These are phyloP conservation scores for Pythium rhizo-oryzae DNA, from an alignment of 352 stramenopile species.

Conservation along the genomic window DNA sequence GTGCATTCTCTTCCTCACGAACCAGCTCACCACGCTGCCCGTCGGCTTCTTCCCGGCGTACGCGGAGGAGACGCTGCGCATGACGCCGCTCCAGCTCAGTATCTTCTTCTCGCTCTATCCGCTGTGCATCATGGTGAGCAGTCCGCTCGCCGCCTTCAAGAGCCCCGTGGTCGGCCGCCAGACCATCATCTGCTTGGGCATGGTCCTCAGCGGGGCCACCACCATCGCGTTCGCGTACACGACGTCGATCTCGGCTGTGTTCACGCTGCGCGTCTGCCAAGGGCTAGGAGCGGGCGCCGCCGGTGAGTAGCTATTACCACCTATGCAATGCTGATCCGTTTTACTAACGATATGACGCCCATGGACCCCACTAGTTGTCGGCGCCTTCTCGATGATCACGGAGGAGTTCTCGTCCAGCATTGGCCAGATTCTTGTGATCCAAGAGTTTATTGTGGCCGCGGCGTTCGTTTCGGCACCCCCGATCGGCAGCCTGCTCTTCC, in stretches of 20 bases:
- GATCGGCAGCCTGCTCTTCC: slow-evolving; percentile 59
- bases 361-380: slow-evolving; percentile 42
- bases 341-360: slow-evolving; percentile 1
- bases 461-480: slow-evolving; percentile 65
- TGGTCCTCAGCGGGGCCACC: slow-evolving; percentile 62
- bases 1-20: slow-evolving; percentile 65
- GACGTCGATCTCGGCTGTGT: slow-evolving; percentile 36
- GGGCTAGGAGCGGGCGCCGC: slow-evolving; percentile 58
- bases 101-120: slow-evolving; percentile 78
- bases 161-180: slow-evolving; percentile 54
- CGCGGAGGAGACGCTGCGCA: slow-evolving; percentile 44
- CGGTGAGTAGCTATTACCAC: slow-evolving; percentile 20
- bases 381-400: slow-evolving; percentile 63
- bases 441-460: slow-evolving; percentile 69
- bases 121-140: slow-evolving; percentile 76
- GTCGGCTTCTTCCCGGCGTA: slow-evolving; percentile 79
- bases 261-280: slow-evolving; percentile 60
- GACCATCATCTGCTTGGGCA: slow-evolving; percentile 68
- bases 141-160: slow-evolving; percentile 49
- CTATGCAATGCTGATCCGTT: background rate
- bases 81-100: slow-evolving; percentile 52
- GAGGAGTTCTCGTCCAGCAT: slow-evolving; percentile 61
- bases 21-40: slow-evolving; percentile 72
- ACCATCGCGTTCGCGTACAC: slow-evolving; percentile 72
- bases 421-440: slow-evolving; percentile 57